Evolutionary conservation across 2,329 filamentous ascomycete species (phyloP).

Genomic region (Fusarium burgessii): DNA sequence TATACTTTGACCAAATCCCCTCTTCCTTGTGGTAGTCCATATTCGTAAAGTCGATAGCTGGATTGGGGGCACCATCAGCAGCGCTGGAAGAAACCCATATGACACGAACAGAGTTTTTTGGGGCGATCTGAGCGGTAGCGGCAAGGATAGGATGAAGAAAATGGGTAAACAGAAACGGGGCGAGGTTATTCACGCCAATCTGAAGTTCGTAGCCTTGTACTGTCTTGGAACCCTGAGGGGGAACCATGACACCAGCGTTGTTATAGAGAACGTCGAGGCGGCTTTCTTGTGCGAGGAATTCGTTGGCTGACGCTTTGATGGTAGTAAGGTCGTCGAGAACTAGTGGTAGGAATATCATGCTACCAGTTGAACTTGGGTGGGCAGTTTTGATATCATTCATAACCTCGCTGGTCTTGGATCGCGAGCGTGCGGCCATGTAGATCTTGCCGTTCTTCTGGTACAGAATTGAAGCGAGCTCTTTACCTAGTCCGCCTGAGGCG

Average conservation of each 20-base stretch:
- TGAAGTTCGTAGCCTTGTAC: constrained; percentile 56
- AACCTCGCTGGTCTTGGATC: constrained; percentile 55
- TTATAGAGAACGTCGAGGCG: constrained; percentile 58
- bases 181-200: constrained; percentile 55
- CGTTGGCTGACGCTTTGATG: constrained; percentile 53
- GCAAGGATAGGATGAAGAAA: constrained; percentile 42
- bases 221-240: constrained; percentile 52
- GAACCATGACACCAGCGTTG: constrained; percentile 56
- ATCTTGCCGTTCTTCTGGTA: constrained; percentile 64
- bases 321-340: constrained; percentile 57
- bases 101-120: constrained; percentile 47
- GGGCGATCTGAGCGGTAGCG: constrained; percentile 46
- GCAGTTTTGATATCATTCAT: constrained; percentile 55
- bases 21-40: background rate
- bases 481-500: constrained; percentile 57
- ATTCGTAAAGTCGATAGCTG: background rate
- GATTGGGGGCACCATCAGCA: background rate
- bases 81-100: constrained; percentile 36
- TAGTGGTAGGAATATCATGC: constrained; percentile 51
- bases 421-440: constrained; percentile 62
- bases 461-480: constrained; percentile 63
- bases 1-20: background rate
- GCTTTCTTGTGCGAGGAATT: constrained; percentile 53
- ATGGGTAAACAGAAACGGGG: constrained; percentile 54
- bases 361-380: constrained; percentile 50